phyloP scores from a whole-genome alignment of 257 asterid species.

The Mitragyna speciosa region DNA sequence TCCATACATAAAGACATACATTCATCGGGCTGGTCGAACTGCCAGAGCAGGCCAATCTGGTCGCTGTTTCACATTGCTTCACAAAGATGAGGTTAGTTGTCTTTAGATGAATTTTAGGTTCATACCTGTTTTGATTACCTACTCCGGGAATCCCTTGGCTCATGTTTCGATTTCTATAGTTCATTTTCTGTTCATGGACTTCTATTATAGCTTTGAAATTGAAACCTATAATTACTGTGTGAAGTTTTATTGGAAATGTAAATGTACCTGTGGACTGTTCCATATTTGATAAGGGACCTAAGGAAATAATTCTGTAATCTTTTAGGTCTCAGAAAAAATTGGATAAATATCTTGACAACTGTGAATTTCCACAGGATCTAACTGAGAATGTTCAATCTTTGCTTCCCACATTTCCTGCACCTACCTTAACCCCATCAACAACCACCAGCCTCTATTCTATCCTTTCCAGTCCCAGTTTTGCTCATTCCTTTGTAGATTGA shows the following conservation, averaged over 20 bases:
- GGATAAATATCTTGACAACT: too few relatives aligned
- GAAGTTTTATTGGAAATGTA: not conserved
- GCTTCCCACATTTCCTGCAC: not conserved
- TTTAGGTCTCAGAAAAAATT: not conserved
- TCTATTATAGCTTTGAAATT: not conserved
- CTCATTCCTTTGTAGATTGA: not conserved
- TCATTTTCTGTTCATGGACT: not conserved
- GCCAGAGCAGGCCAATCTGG: slow-evolving; percentile 89
- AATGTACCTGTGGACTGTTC: not conserved
- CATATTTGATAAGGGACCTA: not conserved
- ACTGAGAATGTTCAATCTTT: not conserved
- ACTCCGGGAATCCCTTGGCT: not conserved
- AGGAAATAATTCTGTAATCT: not conserved
- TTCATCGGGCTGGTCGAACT: slow-evolving; percentile 93
- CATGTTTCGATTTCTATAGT: not conserved
- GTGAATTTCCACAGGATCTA: not conserved
- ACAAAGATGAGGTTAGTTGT: slow-evolving; percentile 60
- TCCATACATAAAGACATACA: slow-evolving; percentile 62
- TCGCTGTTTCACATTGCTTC: slow-evolving; percentile 71
- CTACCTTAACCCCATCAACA: not conserved
- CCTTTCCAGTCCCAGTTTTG: too few relatives aligned
- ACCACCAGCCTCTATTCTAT: not conserved
- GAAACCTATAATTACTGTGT: not conserved
- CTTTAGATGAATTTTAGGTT: not conserved
- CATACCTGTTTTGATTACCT: not conserved